A percentile compares a stretch with the other conserved stretches of the same genome.
phyloP scores from a whole-genome alignment of 192 early-diverging fungal species.

The Gamsiella multidivaricata region DNA sequence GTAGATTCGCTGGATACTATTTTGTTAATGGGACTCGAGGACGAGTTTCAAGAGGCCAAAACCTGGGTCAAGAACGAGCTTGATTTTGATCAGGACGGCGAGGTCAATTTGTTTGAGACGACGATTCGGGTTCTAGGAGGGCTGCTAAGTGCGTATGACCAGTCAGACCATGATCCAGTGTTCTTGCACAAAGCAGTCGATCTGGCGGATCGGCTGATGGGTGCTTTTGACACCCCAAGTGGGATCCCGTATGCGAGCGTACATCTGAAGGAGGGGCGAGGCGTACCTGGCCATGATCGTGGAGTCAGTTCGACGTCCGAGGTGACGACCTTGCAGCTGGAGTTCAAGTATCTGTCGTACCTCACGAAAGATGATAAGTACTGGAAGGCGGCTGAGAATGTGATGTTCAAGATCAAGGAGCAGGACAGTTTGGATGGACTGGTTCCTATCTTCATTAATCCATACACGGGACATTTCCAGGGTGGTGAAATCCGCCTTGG shows the following conservation, averaged over 20 bases:
- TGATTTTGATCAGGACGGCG: slow-evolving; percentile 74
- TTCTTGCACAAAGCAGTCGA: slow-evolving; percentile 71
- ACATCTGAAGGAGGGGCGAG: slow-evolving; percentile 54
- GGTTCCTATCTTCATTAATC: slow-evolving; percentile 76
- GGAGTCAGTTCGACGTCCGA: slow-evolving; percentile 64
- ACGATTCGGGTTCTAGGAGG: slow-evolving; percentile 82
- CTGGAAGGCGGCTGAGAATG: slow-evolving; percentile 74
- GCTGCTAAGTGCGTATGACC: slow-evolving; percentile 76
- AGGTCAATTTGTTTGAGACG: slow-evolving; percentile 80
- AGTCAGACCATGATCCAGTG: slow-evolving; percentile 65
- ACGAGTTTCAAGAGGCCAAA: slow-evolving; percentile 78
- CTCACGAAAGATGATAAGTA: slow-evolving; percentile 75
- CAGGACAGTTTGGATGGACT: slow-evolving; percentile 70
- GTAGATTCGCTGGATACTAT: slow-evolving; percentile 90
- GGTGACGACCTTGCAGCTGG: slow-evolving; percentile 77
- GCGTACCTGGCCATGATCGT: slow-evolving; percentile 40
- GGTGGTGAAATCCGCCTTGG: slow-evolving; percentile 70
- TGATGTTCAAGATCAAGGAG: slow-evolving; percentile 60
- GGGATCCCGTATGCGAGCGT: slow-evolving; percentile 68
- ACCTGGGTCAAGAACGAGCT: slow-evolving; percentile 70
- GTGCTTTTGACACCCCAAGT: slow-evolving; percentile 67
- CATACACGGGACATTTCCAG: slow-evolving; percentile 59
- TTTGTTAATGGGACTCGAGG: slow-evolving; percentile 79
- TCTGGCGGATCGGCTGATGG: slow-evolving; percentile 69
- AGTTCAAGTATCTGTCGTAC: slow-evolving; percentile 77